These are phyloP conservation scores for Onygena corvina DNA, from an alignment of 2,329 filamentous ascomycete species.

Conservation along the genomic window DNA sequence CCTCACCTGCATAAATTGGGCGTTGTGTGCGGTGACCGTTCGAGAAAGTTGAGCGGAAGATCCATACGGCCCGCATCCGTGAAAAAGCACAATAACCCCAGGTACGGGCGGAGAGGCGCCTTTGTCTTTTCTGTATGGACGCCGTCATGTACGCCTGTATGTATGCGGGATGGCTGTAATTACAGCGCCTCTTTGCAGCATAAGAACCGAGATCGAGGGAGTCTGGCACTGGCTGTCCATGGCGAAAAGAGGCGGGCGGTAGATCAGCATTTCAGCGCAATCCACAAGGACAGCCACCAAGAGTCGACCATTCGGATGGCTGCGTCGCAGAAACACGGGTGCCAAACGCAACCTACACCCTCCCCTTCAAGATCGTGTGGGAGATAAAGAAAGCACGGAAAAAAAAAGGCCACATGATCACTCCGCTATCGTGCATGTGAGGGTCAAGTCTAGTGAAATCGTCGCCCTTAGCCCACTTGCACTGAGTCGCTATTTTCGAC, in stretches of 20 bases:
- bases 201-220: not conserved
- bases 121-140: not conserved
- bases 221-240: not conserved
- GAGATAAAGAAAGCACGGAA: not conserved
- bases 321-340: not conserved
- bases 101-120: not conserved
- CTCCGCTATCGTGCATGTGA: not conserved
- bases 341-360: constrained; percentile 1
- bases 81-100: not conserved
- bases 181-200: not conserved
- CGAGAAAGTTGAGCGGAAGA: not conserved
- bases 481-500: not conserved
- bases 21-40: not conserved
- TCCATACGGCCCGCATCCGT: not conserved
- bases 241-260: not conserved
- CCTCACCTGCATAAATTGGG: not conserved
- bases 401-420: not conserved
- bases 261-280: constrained; percentile 1
- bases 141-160: not conserved
- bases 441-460: not conserved
- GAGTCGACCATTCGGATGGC: constrained; percentile 4
- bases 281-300: constrained; percentile 4
- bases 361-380: not conserved
- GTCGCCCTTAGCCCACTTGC: not conserved
- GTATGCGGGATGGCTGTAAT: not conserved